These are phyloP conservation scores for Poa pratensis DNA, from an alignment of 176 grass and related monocot genomes.

Conservation along the genomic window DNA sequence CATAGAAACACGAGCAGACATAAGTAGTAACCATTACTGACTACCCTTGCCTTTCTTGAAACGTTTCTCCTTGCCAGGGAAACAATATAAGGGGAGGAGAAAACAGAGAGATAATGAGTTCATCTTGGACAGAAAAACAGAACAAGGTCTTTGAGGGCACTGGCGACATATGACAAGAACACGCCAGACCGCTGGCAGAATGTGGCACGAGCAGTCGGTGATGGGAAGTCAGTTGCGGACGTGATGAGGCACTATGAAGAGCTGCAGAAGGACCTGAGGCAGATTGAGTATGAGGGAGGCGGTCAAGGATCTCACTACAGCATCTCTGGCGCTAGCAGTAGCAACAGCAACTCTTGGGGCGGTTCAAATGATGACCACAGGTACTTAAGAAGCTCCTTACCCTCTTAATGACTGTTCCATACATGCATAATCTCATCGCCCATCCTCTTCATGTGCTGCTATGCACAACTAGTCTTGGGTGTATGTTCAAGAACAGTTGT, in stretches of 20 bases:
- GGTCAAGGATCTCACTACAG: slow-evolving; percentile 30
- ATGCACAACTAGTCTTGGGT: slow-evolving; percentile 3
- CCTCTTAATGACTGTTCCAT: background rate
- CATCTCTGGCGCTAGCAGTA: slow-evolving; percentile 30
- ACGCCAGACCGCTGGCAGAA: slow-evolving; percentile 82
- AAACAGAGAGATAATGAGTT: slow-evolving; percentile 48
- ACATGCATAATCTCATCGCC: slow-evolving; percentile 13
- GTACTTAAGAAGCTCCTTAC: slow-evolving; percentile 43
- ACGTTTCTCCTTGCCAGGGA: slow-evolving; percentile 11
- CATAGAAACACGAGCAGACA: slow-evolving; percentile 50
- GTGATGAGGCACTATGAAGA: slow-evolving; percentile 72
- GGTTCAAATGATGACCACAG: slow-evolving; percentile 50
- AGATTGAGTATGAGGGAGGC: slow-evolving; percentile 44
- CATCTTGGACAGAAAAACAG: slow-evolving; percentile 66
- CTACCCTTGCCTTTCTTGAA: slow-evolving; percentile 23
- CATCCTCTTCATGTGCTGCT: slow-evolving; percentile 25
- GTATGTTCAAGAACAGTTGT: background rate
- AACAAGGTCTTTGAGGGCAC: slow-evolving; percentile 76
- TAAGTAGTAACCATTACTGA: slow-evolving; percentile 19
- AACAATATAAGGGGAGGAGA: background rate
- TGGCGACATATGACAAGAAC: slow-evolving; percentile 70
- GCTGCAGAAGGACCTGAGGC: slow-evolving; percentile 48
- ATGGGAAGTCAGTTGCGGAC: slow-evolving; percentile 66
- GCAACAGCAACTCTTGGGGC: slow-evolving; percentile 43
- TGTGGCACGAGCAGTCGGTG: slow-evolving; percentile 60